phyloP scores from a whole-genome alignment of 495 filamentous ascomycete species.

The Neurospora pannonica region DNA sequence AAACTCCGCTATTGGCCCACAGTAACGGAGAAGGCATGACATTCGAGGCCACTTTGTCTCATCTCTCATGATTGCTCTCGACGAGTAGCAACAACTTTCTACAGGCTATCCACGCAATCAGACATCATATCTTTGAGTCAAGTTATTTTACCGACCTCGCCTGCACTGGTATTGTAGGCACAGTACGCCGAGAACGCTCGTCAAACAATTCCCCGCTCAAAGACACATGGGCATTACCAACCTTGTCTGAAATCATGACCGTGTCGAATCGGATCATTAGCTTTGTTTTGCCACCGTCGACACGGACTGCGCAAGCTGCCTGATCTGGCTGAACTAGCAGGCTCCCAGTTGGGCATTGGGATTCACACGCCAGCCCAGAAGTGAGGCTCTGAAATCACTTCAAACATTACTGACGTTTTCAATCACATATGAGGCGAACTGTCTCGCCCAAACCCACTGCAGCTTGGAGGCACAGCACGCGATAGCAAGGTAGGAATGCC shows the following conservation, averaged over 20 bases:
- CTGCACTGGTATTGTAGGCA: background rate
- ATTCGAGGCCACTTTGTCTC: background rate
- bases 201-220: background rate
- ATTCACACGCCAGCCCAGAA: background rate
- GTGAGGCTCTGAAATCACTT: background rate
- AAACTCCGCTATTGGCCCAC: background rate
- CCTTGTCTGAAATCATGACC: background rate
- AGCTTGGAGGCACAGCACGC: background rate
- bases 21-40: background rate
- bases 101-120: background rate
- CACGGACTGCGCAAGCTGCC: background rate
- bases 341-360: background rate
- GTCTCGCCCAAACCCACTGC: background rate
- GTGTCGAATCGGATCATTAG: background rate
- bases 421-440: background rate
- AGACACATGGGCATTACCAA: background rate
- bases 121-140: background rate
- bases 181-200: background rate
- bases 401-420: background rate
- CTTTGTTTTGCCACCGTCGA: background rate
- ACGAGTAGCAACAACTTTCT: background rate
- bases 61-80: background rate
- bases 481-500: background rate
- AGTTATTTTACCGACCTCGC: background rate
- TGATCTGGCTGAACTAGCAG: background rate